These are phyloP conservation scores for Penicillium hesseltinei DNA, from an alignment of 2,329 filamentous ascomycete species.

Conservation along the genomic window DNA sequence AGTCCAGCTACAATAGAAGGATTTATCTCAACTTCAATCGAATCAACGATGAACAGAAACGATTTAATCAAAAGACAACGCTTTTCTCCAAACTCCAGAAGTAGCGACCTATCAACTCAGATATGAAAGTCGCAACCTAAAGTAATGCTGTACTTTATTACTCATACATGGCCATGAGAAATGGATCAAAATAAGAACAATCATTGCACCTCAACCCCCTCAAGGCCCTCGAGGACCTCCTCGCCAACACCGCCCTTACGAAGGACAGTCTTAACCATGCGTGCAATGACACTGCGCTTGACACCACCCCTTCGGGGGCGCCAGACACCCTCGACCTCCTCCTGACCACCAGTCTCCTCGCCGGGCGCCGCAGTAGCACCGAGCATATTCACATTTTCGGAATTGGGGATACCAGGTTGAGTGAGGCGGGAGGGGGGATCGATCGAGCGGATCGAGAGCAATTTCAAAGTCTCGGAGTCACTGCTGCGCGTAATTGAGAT, in stretches of 20 bases:
- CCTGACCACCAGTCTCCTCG: conserved; percentile 50
- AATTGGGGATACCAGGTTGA: conserved; percentile 66
- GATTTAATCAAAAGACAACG: not conserved
- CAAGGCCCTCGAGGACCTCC: conserved; percentile 79
- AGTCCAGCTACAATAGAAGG: conserved; percentile 4
- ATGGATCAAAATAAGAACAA: not conserved
- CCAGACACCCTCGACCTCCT: conserved; percentile 72
- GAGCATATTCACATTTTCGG: conserved; percentile 57
- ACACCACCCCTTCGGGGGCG: conserved; percentile 79
- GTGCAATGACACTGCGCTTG: conserved; percentile 68
- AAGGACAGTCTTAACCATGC: conserved; percentile 74
- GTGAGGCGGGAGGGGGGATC: conserved; percentile 73
- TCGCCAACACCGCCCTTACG: conserved; percentile 77
- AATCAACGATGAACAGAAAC: conserved; percentile 11
- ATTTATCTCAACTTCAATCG: not conserved
- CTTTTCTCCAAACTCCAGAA: conserved; percentile 13
- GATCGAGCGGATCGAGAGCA: conserved; percentile 69
- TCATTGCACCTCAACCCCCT: conserved; percentile 55
- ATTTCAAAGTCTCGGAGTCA: conserved; percentile 50
- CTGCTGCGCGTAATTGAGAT: conserved; percentile 64
- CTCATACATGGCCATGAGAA: not conserved
- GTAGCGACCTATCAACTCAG: not conserved
- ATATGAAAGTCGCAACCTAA: not conserved
- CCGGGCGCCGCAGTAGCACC: conserved; percentile 37
- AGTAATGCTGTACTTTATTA: not conserved